Evolutionary conservation across 192 early-diverging fungal genomes (phyloP), one percentile per base, ranked within the genome.

Genomic region (Ambispora gerdemannii): DNA sequence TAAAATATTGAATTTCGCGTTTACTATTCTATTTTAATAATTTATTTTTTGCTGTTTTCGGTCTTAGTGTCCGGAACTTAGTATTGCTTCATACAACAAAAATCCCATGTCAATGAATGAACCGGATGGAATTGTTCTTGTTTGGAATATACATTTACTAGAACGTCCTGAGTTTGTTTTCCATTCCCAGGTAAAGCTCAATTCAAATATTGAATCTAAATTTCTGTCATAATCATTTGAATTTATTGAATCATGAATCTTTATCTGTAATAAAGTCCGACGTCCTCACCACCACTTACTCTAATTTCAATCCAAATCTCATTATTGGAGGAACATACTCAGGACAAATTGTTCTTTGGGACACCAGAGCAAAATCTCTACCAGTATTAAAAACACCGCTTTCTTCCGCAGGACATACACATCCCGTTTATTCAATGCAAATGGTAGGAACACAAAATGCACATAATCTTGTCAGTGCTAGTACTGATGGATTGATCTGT

Each of bases 301-400:
- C 94, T 19, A 88, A 91, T 24, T 97, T 97, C 73, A 94, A 98
- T 74, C 94, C 94, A 31, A 92, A 92, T 72, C 75, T 93, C 51
- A 77, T 99, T 38, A 87, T 99, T 33, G 98, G 95, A 68, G 94
- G 96, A 20, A 95, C 96, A 3, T 98, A 96, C 75, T 96, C 95
- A 32, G 98, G 98, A 27, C 98, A 99, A 81, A 92, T 99, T 71
- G 83, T 95, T 17, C 79, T 98, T 20, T 99, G 98, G 98, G 98
- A 99, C 78, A 98, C 85, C 50, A 87, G 98, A 27, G 84, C 93
- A 19, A 97, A 96, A 74, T 82, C 91, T 17, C 75, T 86, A 27
- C 95, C 98, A 4, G 92, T 96, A 30, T 86, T 95, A 32, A 94
- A 95, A 78, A 94, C 98, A 3, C 93, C 96, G 51, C 86, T 98